Conservation (phyloP, 257 asterid genomes). For the Solanum neorickii region DNA sequence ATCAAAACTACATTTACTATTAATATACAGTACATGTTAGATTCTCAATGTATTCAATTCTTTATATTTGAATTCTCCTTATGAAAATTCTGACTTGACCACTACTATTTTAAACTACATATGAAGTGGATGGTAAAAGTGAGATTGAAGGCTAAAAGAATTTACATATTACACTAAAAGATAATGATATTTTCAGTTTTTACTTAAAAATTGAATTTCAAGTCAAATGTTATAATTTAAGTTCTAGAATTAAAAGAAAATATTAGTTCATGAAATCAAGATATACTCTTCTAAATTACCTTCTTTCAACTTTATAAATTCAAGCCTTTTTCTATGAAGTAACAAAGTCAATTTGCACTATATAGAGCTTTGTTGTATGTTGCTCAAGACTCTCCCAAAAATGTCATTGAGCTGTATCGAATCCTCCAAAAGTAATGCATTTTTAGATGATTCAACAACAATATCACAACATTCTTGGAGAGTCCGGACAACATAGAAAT, state of each 20-base stretch:
- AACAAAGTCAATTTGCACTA: not conserved
- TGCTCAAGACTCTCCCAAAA: not conserved
- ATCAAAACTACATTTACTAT: not conserved
- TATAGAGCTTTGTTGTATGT: not conserved
- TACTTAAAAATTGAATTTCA: not conserved
- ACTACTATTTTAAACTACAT: not conserved
- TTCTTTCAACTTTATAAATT: not conserved
- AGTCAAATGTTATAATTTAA: not conserved
- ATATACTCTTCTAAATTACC: not conserved
- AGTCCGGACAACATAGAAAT: not conserved
- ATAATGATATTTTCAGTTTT: not conserved
- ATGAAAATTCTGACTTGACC: not conserved
- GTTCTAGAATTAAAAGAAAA: not conserved
- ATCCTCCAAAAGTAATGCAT: not conserved
- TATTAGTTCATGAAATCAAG: not conserved
- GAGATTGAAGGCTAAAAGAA: not conserved
- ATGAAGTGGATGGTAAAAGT: not conserved
- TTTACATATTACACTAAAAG: not conserved
- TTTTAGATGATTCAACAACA: not conserved
- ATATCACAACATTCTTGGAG: not conserved
- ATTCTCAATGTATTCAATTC: not conserved
- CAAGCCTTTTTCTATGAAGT: not conserved
- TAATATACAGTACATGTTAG: fast-evolving
- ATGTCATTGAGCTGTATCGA: not conserved
- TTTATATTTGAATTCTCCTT: not conserved